A percentile compares a stretch with the other conserved stretches of the same genome.
phyloP scores from a whole-genome alignment of 352 stramenopile genomes.

The Pythium utonaiense region DNA sequence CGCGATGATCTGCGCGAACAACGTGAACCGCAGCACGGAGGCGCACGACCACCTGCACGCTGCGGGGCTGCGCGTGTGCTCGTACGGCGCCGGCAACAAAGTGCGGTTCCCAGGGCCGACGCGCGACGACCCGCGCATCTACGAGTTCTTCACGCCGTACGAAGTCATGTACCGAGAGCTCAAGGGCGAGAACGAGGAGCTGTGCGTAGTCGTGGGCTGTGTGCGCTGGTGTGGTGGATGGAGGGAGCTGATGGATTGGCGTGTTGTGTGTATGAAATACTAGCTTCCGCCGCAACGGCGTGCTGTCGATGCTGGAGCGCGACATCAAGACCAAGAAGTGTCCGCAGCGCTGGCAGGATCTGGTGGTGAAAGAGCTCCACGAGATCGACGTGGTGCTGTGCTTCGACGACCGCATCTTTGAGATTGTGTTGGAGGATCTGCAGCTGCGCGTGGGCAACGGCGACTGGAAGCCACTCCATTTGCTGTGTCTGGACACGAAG shows the following conservation, averaged over 20 bases:
- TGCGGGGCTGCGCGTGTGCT: constrained; percentile 73
- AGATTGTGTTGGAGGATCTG: constrained; percentile 82
- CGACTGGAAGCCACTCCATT: constrained; percentile 64
- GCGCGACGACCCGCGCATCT: constrained; percentile 74
- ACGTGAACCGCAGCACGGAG: constrained; percentile 89
- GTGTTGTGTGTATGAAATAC: background rate
- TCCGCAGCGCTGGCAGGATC: constrained; percentile 84
- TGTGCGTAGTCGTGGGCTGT: constrained; percentile 29
- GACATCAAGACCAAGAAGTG: constrained; percentile 85
- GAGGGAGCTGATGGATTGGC: background rate
- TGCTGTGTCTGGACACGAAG: constrained; percentile 87
- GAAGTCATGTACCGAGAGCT: constrained; percentile 84
- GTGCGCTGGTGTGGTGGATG: background rate
- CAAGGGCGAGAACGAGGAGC: constrained; percentile 68
- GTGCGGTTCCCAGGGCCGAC: constrained; percentile 80
- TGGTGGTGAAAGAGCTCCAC: constrained; percentile 64
- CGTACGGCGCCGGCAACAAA: constrained; percentile 83
- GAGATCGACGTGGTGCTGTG: constrained; percentile 84
- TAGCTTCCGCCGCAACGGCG: constrained; percentile 79
- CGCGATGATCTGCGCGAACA: constrained; percentile 88
- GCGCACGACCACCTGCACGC: constrained; percentile 83
- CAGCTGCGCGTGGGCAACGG: constrained; percentile 51
- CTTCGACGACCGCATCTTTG: constrained; percentile 89
- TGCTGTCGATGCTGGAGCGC: constrained; percentile 85
- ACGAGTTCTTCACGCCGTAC: constrained; percentile 88